Conservation (phyloP, 2,329 filamentous ascomycete genomes). For the Paecilomyces sp. region DNA sequence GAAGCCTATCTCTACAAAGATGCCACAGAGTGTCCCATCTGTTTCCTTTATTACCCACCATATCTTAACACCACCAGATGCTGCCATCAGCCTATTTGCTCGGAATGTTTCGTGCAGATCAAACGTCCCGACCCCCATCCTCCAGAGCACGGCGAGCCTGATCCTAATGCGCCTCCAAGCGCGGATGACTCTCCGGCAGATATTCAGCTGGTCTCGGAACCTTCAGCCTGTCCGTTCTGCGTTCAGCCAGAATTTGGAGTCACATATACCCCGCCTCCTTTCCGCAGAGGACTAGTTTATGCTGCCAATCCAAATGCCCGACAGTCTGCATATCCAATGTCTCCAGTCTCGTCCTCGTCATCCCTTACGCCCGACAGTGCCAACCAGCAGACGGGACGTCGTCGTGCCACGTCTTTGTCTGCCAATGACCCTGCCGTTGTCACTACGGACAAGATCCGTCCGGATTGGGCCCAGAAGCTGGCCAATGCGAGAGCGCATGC, state of each 20-base stretch:
- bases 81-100: slow-evolving; percentile 94
- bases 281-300: slow-evolving; percentile 75
- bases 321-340: slow-evolving; percentile 47
- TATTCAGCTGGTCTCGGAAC: slow-evolving; percentile 73
- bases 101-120: slow-evolving; percentile 98
- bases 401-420: slow-evolving; percentile 64
- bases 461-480: slow-evolving; percentile 90
- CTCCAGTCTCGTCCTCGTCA: slow-evolving; percentile 80
- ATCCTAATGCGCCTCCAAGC: slow-evolving; percentile 28
- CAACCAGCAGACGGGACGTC: slow-evolving; percentile 30
- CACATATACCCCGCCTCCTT: slow-evolving; percentile 85
- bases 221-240: slow-evolving; percentile 89
- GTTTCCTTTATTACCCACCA: slow-evolving; percentile 90
- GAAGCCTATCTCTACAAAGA: slow-evolving; percentile 94
- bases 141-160: slow-evolving; percentile 61
- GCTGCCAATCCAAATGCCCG: slow-evolving; percentile 45
- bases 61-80: slow-evolving; percentile 92
- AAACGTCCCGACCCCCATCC: slow-evolving; percentile 88
- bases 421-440: slow-evolving; percentile 79
- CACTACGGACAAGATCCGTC: slow-evolving; percentile 84
- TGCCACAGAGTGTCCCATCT: slow-evolving; percentile 85
- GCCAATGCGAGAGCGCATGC: slow-evolving; percentile 77
- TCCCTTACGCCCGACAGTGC: slow-evolving; percentile 58
- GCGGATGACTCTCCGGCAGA: slow-evolving; percentile 29
- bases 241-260: slow-evolving; percentile 92